Conservation (phyloP, 805 yeast species). For the Yarrowia sp. region DNA sequence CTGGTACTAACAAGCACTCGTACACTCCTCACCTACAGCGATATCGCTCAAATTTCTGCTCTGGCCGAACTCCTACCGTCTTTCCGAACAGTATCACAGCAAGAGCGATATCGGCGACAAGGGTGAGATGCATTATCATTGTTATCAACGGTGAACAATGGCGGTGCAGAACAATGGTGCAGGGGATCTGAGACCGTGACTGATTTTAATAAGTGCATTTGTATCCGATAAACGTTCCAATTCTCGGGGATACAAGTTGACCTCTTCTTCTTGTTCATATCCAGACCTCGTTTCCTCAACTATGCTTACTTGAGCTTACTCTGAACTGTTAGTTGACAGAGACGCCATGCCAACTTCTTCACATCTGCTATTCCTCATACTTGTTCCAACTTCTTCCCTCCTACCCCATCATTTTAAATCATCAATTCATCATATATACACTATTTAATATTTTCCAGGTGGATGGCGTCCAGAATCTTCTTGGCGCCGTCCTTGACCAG, state of each 20-base stretch:
- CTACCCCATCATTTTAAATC: background rate
- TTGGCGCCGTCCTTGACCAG: conserved; percentile 82
- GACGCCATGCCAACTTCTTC: no score
- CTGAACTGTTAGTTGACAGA: no score
- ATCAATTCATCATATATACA: conserved; percentile 28
- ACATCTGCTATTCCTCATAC: no score
- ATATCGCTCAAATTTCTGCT: background rate
- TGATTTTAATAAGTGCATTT: no score
- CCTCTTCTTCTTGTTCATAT: no score
- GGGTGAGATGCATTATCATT: conserved; percentile 17
- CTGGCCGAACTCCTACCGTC: background rate
- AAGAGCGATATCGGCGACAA: conserved; percentile 30
- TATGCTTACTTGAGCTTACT: no score
- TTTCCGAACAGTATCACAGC: conserved; percentile 2
- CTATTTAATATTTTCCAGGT: conserved; percentile 48
- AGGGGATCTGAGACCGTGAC: background rate
- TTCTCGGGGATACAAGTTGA: no score
- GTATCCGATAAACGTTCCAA: no score
- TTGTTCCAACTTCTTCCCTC: no score
- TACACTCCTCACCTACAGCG: background rate
- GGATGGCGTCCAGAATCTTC: conserved; percentile 77
- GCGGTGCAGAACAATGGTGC: background rate
- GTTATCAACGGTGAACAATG: conserved; percentile 15
- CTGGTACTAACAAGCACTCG: no score
- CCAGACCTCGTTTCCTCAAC: no score